Base-by-base conservation (phyloP, 1,284 basidiomycete species). In the Leucoagaricus sp. region DNA sequence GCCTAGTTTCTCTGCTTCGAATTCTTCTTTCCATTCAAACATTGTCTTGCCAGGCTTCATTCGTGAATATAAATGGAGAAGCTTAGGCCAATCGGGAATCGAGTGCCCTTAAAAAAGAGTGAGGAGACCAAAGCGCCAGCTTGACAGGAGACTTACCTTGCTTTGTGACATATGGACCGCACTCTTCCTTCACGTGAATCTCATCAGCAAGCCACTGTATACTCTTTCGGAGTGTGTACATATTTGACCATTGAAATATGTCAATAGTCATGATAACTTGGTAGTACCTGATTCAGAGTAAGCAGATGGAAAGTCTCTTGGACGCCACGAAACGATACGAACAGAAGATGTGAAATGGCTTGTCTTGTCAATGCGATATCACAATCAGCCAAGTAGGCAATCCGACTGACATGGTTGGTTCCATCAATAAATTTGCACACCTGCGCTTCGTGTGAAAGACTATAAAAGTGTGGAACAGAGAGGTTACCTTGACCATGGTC, bases 181-280 rank as follows among this genome's bases (percentile, higher is more conserved):
- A 98, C 74, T 98, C 96, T 21, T 86, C 80, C 57, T 85, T 86
- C 49, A 97, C 91, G 64, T 91, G 88, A 3, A 80, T 73, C 69
- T 95, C 93, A 55, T 91, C 84, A 8, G 90, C 91, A 41, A 96
- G 82, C 81, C 87, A 92, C 63, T 93, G 87, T 23, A 96, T 86
- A 60, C 85, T 87, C 60, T 91, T 91, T 48, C 89, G 85, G 33
- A 96, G 78, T 0, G 92, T 93, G 69, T 99, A 99, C 86, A 97
- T 94, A 72, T 98, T 98, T n/a, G 92, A 93, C 71, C 91, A 97
- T 70, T 98, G 95, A 70, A 99, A 99, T 50, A 98, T 92, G 73
- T 99, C 96, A 54, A 95, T 88, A 64, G 89, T 90, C 86, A 98
- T 94, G 66, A 98, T 87, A 53, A 96, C 95, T 75, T 96, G 93